A percentile compares a stretch with the other conserved stretches of the same genome.
These are phyloP conservation scores for Tetrahymena thermophila DNA, from an alignment of 73 alveolate species.

Conservation along the genomic window DNA sequence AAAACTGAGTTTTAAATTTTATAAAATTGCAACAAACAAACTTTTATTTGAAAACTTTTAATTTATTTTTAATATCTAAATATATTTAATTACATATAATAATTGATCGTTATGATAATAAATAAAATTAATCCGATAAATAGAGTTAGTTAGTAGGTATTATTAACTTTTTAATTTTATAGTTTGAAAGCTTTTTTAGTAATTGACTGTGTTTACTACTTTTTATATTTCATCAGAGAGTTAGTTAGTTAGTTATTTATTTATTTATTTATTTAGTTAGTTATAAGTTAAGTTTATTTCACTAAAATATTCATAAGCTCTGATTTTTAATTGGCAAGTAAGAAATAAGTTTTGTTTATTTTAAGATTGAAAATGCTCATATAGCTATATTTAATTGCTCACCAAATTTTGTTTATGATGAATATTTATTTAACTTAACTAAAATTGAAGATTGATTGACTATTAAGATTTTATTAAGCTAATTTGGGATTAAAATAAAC, in stretches of 20 bases:
- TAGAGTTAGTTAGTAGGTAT: background rate
- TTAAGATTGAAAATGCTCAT: background rate
- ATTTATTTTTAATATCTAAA: background rate
- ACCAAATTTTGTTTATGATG: too few species aligned
- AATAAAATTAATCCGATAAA: background rate
- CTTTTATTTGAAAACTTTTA: background rate
- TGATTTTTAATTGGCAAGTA: background rate
- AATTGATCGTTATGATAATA: background rate
- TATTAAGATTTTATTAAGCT: background rate
- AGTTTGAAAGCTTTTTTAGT: background rate
- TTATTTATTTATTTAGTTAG: background rate
- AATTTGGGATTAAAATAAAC: background rate
- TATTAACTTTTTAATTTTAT: background rate
- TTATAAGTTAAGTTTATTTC: background rate
- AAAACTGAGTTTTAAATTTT: background rate
- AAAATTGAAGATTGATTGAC: too few species aligned
- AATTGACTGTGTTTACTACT: background rate
- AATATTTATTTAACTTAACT: too few species aligned
- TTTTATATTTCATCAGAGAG: background rate
- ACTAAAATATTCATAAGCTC: background rate
- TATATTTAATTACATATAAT: background rate
- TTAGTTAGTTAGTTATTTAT: background rate
- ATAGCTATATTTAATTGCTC: background rate
- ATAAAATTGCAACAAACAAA: background rate
- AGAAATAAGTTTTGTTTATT: too few species aligned